These are phyloP conservation scores for Eucalyptus erythrocorys DNA, from an alignment of 345 rosid genomes.

Conservation along the genomic window DNA sequence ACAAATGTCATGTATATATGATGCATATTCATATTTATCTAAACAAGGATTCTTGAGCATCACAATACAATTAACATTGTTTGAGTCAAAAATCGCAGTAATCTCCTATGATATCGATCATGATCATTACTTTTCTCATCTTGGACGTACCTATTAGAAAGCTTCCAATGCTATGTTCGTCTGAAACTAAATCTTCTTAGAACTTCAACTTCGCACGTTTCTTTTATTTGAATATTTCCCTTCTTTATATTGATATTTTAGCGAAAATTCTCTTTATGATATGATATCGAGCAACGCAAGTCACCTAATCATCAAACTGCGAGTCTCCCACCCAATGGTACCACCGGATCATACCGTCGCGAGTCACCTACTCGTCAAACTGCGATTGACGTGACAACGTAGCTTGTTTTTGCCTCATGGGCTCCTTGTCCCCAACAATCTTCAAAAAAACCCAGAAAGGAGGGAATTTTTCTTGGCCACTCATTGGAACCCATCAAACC, in stretches of 20 bases:
- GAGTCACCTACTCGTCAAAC: neutral
- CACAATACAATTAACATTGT: neutral
- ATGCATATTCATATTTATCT: neutral
- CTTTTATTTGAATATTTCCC: neutral
- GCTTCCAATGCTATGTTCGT: neutral
- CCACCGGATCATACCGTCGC: neutral
- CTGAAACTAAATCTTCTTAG: neutral
- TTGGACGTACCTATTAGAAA: neutral
- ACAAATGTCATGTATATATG: neutral
- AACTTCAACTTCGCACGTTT: neutral
- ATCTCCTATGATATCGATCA: neutral
- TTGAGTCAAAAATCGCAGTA: neutral
- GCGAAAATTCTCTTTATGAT: neutral
- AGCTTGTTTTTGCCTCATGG: neutral
- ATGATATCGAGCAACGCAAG: neutral
- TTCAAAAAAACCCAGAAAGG: neutral
- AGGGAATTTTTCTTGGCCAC: neutral
- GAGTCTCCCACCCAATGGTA: neutral
- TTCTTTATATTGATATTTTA: neutral
- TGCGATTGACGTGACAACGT: neutral
- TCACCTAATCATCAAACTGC: neutral
- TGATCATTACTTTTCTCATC: neutral
- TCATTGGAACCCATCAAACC: neutral
- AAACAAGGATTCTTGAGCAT: neutral
- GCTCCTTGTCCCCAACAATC: neutral